These are phyloP conservation scores for Puccinellia tenuiflora DNA, from an alignment of 176 grass and related monocot genomes.

Conservation along the genomic window DNA sequence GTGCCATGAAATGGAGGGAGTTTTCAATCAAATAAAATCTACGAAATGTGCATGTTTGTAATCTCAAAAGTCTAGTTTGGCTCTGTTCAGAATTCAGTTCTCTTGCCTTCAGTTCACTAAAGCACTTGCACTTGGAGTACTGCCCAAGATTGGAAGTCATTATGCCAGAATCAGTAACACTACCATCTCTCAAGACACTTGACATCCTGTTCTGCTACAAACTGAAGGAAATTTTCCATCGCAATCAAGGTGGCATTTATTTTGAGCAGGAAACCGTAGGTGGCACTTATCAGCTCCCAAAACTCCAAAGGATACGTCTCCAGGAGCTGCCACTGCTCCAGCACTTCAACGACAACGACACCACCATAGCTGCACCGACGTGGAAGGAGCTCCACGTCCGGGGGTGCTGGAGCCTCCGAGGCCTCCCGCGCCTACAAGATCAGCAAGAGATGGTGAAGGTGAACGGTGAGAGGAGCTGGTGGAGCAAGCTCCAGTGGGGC, in stretches of 20 bases:
- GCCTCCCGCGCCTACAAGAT: neutral
- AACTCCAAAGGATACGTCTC: neutral
- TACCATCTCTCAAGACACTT: neutral
- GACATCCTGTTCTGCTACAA: conserved; percentile 22
- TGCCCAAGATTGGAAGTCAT: conserved; percentile 1
- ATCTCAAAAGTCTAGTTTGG: neutral
- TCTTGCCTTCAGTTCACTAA: neutral
- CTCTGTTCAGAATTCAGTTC: accelerated
- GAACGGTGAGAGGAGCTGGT: neutral
- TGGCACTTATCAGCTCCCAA: accelerated
- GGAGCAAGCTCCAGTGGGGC: neutral
- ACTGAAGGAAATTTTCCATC: conserved; percentile 5
- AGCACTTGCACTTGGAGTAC: conserved; percentile 5
- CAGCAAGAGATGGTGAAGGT: neutral
- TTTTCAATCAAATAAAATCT: neutral
- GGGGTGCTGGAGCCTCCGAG: conserved; percentile 8
- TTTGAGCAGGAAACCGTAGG: accelerated
- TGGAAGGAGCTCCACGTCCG: conserved; percentile 17
- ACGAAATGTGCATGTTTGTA: neutral
- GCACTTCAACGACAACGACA: neutral
- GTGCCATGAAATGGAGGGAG: neutral
- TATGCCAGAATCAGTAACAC: accelerated
- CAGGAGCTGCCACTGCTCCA: neutral
- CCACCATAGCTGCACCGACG: accelerated
- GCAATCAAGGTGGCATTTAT: accelerated